Evolutionary conservation across 306 rosid genomes (phyloP), one percentile per base, ranked within the genome.

Genomic region (Pyrus betulifolia): DNA sequence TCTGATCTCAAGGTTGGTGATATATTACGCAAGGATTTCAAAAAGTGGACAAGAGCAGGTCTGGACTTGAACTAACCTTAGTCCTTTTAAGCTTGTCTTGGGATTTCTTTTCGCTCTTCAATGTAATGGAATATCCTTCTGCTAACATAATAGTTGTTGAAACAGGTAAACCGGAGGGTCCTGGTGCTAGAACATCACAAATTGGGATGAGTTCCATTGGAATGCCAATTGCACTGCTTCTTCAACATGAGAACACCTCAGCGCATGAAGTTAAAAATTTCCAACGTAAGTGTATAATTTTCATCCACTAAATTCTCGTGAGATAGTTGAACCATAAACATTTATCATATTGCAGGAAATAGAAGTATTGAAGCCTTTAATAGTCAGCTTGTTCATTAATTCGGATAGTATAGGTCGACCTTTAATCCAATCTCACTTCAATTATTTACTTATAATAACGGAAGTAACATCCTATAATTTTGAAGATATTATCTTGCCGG

Each of bases 1-100:
- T 85, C 97, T 21, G 79, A 84, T 70, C 88, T 85, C 28, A 85
- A 84, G 51, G 82, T 88, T 46, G 74, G 80, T 1, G 97, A 91
- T 82, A 87, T 88, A 67, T 79, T 88, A 83, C 81, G 69, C 58
- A 93, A 86, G 82, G 98, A 91, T 78, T 91, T 91, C 77, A 93
- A 91, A 76, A 91, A 85, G 87, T 93, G 96, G 97, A 85, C 86
- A 57, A 93, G 85, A 76, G 82, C 57, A 85, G 96, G 98, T 91
- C 27, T 5, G 79, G 22, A 71, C 72, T 83, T 45, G 31, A 58
- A 30, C 49, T 55, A 55, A 68, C 64, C 75, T 35, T 11, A 70
- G 30, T 31, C 57, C 11, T 46, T 40, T 44, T 60, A 65, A 38
- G 57, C 60, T 57, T 76, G 66, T 52, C 40, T 14, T 55, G 30